A percentile compares a stretch with the other conserved stretches of the same genome.
These are phyloP conservation scores for Saturnispora hagleri DNA, from an alignment of 805 yeast species.

Conservation along the genomic window DNA sequence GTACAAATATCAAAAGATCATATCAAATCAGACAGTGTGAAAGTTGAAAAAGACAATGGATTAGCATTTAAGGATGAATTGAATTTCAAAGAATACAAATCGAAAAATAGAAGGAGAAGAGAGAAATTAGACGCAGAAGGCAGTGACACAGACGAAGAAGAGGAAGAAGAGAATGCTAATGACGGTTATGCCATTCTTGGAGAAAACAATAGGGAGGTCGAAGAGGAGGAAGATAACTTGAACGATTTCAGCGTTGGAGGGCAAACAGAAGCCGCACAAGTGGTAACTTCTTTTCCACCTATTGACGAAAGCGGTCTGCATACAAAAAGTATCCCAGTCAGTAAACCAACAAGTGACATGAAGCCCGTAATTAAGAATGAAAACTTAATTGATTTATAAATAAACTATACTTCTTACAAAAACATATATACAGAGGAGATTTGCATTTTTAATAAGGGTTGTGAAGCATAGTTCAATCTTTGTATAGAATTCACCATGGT, in stretches of 20 bases:
- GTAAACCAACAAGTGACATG: no score
- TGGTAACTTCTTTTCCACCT: background rate
- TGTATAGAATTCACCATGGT: background rate
- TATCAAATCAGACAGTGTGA: background rate
- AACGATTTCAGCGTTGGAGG: background rate
- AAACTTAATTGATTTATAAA: constrained; percentile 8
- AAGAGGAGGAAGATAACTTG: background rate
- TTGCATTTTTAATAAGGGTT: background rate
- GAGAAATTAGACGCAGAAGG: background rate
- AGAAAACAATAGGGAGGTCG: background rate
- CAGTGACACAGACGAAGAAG: constrained; percentile 2
- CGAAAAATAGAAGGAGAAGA: background rate
- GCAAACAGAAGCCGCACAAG: background rate
- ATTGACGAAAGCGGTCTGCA: background rate
- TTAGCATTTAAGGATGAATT: background rate
- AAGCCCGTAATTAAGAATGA: background rate
- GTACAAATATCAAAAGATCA: background rate
- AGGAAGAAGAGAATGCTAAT: constrained; percentile 1
- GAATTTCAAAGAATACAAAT: background rate
- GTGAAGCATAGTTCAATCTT: background rate
- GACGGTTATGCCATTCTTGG: background rate
- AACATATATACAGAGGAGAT: background rate
- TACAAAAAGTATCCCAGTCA: background rate
- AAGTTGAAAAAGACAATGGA: constrained; percentile 9
- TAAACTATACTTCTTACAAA: background rate